Evolutionary conservation across 768 basidiomycete species (phyloP).

Genomic region (Chalciporus pseudorubinellus): DNA sequence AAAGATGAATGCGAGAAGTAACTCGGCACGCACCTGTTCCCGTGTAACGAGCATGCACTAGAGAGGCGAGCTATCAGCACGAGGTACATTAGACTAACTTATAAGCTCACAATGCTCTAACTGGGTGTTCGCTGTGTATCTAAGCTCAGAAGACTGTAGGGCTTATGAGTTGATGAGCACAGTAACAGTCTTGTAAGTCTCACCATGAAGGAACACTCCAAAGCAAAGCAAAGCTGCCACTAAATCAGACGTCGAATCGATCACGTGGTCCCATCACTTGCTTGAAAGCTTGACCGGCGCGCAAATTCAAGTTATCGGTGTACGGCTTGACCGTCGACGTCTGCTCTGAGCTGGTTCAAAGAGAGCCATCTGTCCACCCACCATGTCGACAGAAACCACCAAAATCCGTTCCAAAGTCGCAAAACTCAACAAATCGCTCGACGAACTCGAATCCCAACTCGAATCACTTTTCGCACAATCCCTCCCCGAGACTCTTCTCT

Average conservation of each 20-base stretch:
- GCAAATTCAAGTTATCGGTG: too few relatives aligned
- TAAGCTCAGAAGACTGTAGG: conserved; percentile 78
- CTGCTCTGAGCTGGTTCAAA: too few relatives aligned
- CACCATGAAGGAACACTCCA: conserved; percentile 24
- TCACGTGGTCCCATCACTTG: conserved; percentile 8
- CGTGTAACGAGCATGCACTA: conserved; percentile 94
- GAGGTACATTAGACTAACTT: background rate
- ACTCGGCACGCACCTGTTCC: conserved; percentile 71
- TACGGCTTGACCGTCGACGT: too few relatives aligned
- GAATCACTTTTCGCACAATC: conserved; percentile 66
- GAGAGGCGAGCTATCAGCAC: conserved; percentile 10
- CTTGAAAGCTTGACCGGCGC: too few relatives aligned
- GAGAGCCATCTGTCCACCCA: background rate
- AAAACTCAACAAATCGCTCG: conserved; percentile 55
- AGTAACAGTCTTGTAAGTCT: background rate
- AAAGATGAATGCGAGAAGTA: background rate
- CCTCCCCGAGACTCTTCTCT: conserved; percentile 62
- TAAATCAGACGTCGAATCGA: background rate
- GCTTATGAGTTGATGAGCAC: background rate
- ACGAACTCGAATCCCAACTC: conserved; percentile 64
- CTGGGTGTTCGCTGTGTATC: conserved; percentile 96
- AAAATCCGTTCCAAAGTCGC: conserved; percentile 43
- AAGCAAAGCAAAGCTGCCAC: conserved; percentile 4
- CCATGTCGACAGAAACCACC: conserved; percentile 37
- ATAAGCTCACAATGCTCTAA: conserved; percentile 82